These are phyloP conservation scores for Tripterygium wilfordii DNA, from an alignment of 177 flowering plant genomes.

Conservation along the genomic window DNA sequence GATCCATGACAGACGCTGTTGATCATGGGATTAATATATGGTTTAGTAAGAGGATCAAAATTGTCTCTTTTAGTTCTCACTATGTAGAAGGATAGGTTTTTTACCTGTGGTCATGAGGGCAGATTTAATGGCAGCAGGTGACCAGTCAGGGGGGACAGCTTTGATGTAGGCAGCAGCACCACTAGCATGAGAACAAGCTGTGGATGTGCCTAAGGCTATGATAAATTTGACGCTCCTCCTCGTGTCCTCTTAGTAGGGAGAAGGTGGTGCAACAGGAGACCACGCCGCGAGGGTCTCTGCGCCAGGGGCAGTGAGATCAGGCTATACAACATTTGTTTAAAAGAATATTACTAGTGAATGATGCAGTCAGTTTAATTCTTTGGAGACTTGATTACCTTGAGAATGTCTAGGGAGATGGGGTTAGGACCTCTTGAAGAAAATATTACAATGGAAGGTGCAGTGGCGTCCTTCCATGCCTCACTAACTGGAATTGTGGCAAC, in stretches of 20 bases:
- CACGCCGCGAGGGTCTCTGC: slow-evolving; percentile 36
- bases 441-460: slow-evolving; percentile 29
- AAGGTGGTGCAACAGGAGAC: slow-evolving; percentile 23
- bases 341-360: too few relatives aligned
- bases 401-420: slow-evolving; percentile 25
- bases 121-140: slow-evolving; percentile 21
- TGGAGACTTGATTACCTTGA: slow-evolving; percentile 46
- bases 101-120: slow-evolving; percentile 7
- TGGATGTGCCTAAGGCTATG: slow-evolving; percentile 29
- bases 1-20: neutral
- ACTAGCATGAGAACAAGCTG: slow-evolving; percentile 33
- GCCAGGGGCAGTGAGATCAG: slow-evolving; percentile 40
- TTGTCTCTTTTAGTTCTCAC: too few relatives aligned
- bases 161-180: slow-evolving; percentile 22
- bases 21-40: neutral
- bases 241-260: slow-evolving; percentile 4
- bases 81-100: too few relatives aligned
- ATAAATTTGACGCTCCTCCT: slow-evolving; percentile 18
- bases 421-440: slow-evolving; percentile 60
- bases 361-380: too few relatives aligned
- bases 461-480: slow-evolving; percentile 15
- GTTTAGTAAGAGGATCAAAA: neutral
- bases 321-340: slow-evolving; percentile 21
- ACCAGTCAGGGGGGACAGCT: slow-evolving; percentile 20
- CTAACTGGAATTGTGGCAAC: slow-evolving; percentile 29